Evolutionary conservation across 192 early-diverging fungal species (phyloP), one percentile per base, ranked within the genome.

Genomic region (Coemansia sp.): DNA sequence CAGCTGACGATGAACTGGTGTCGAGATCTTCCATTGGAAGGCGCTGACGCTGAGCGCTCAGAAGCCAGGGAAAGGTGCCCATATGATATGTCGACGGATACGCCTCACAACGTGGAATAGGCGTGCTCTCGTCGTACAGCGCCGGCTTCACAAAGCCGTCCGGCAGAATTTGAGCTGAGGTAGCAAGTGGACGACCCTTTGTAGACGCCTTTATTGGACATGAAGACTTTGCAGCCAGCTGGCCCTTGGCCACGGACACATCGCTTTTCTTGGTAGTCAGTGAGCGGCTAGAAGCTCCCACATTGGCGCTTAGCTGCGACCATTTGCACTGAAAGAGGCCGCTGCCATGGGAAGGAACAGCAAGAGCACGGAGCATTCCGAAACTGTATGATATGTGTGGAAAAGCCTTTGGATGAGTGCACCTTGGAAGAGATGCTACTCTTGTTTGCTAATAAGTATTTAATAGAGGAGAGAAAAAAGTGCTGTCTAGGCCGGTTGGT

Each of bases 31-130:
- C 71, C 30, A 64, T 48, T 16, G 77, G 77, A 4, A 58, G 49
- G 47, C 77, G 68, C 62, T 80, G 77, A n/a, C 77, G 77, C 60
- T 80, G 64, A 30, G 77, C 77, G 53, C 77, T 80, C 32, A 80
- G 61, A 61, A 80, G 59, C 77, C 77, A 80, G 25, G 77, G 77
- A 48, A 73, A 73, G 7, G 67, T 67, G 8, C 73, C 73, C 61
- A 56, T 64, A 49, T 57, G 59, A 48, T 72, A 57, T 8, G 63
- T 72, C 3, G 56, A 52, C 9, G 71, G 59, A 22, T 59, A 65
- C 32, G 72, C 50, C 58, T 74, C 72, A 49, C 72, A 74, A 7
- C 72, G 72, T 19, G 72, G 72, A 50, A 74, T 74, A 16, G 65
- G 65, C 30, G 72, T 74, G 26, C 61, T 38, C 47, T 68, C 61